Evolutionary conservation across 768 basidiomycete genomes (phyloP).

Genomic region (Tulasnella sp.): DNA sequence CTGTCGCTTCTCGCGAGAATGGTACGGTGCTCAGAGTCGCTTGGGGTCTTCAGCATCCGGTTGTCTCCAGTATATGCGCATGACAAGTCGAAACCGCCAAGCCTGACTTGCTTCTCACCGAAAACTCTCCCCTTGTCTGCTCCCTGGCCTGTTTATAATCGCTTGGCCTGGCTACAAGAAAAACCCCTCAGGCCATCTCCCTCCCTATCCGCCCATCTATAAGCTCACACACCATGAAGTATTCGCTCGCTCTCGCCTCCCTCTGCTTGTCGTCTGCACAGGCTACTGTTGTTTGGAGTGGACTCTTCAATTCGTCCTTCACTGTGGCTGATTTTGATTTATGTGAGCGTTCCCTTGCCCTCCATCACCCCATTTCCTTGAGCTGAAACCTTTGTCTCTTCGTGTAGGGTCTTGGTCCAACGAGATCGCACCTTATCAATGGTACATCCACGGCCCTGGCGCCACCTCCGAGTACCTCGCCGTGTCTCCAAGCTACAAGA

Average conservation of each 20-base stretch:
- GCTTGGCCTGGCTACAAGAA: too few species aligned
- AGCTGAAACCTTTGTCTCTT: too few species aligned
- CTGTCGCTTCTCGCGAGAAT: too few species aligned
- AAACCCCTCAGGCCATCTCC: too few species aligned
- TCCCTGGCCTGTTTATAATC: too few species aligned
- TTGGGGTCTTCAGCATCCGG: too few species aligned
- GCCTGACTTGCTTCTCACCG: too few species aligned
- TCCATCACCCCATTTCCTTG: too few species aligned
- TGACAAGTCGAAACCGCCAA: too few species aligned
- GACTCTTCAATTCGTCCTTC: not conserved
- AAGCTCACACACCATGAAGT: slow-evolving; percentile 19
- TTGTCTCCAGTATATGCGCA: too few species aligned
- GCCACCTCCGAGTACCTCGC: slow-evolving; percentile 45
- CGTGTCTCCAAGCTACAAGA: slow-evolving; percentile 42
- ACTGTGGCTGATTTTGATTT: slow-evolving; percentile 1
- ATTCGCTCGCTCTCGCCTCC: slow-evolving; percentile 16
- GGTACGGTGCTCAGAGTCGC: too few species aligned
- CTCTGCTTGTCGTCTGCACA: slow-evolving; percentile 25
- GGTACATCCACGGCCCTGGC: slow-evolving; percentile 43
- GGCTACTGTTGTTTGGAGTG: slow-evolving; percentile 41
- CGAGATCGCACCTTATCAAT: slow-evolving; percentile 16
- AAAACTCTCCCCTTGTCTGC: too few species aligned
- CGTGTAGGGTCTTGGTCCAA: slow-evolving; percentile 38
- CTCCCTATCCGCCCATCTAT: not conserved
- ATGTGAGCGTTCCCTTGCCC: slow-evolving; percentile 26